Percentiles rank a stretch among this genome's conserved stretches.
phyloP scores from a whole-genome alignment of 2,329 filamentous ascomycete species.

The Zalaria sp. region DNA sequence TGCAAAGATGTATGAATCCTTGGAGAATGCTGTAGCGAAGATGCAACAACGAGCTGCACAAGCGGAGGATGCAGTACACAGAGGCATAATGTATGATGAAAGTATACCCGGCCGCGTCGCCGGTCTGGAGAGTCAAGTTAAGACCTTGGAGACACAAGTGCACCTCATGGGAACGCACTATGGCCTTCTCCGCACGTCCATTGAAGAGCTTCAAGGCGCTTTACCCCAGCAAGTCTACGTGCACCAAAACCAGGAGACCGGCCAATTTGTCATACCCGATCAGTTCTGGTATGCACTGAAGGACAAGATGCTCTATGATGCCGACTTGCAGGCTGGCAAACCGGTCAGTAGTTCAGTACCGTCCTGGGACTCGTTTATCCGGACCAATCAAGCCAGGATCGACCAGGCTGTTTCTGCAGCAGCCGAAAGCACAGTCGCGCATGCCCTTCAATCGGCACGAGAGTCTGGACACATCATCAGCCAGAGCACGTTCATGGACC shows the following conservation, averaged over 20 bases:
- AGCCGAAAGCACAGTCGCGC: slow-evolving; percentile 5
- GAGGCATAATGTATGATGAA: slow-evolving; percentile 1
- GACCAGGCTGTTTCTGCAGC: slow-evolving; percentile 17
- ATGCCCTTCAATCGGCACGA: background rate
- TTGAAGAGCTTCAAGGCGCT: slow-evolving; percentile 27
- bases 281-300: slow-evolving; percentile 54
- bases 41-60: background rate
- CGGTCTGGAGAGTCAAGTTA: slow-evolving; percentile 1
- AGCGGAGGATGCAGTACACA: slow-evolving; percentile 1
- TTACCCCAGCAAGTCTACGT: slow-evolving; percentile 46
- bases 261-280: slow-evolving; percentile 39
- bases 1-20: too few relatives aligned
- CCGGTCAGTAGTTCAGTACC: slow-evolving; percentile 12
- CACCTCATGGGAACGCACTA: background rate
- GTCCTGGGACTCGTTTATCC: slow-evolving; percentile 15
- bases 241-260: slow-evolving; percentile 32
- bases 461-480: slow-evolving; percentile 6
- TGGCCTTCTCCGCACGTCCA: background rate
- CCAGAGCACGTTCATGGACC: slow-evolving; percentile 7
- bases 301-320: slow-evolving; percentile 37
- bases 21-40: too few relatives aligned
- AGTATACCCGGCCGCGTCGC: background rate
- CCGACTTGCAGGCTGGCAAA: slow-evolving; percentile 27
- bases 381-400: slow-evolving; percentile 22
- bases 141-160: background rate